These are phyloP conservation scores for Canna indica DNA, from an alignment of 176 grass and related monocot species.

Conservation along the genomic window DNA sequence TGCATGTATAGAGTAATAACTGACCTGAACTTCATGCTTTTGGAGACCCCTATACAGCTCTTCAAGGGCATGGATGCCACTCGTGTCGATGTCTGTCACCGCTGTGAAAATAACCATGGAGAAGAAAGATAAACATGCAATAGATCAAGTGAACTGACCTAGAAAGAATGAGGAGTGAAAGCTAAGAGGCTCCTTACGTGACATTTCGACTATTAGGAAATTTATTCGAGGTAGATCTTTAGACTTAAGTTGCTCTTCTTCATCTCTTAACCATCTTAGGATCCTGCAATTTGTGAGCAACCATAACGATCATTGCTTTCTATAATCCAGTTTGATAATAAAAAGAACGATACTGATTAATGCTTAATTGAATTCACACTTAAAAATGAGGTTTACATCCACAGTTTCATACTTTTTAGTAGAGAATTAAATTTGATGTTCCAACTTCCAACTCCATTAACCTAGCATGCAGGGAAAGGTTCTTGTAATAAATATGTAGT, in stretches of 20 bases:
- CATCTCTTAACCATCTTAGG: conserved; percentile 69
- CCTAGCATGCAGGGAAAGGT: too few species aligned
- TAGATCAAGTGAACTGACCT: background rate
- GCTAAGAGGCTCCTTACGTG: conserved; percentile 36
- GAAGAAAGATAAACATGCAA: background rate
- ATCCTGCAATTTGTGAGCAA: conserved; percentile 43
- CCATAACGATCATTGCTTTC: background rate
- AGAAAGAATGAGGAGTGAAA: background rate
- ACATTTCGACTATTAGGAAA: conserved; percentile 90
- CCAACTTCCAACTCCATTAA: too few species aligned
- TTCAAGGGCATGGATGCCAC: conserved; percentile 72
- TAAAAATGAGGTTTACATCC: too few species aligned
- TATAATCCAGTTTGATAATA: too few species aligned
- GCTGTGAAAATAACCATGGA: conserved; percentile 33
- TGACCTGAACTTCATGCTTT: conserved; percentile 66
- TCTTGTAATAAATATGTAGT: too few species aligned
- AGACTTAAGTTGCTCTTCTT: conserved; percentile 48
- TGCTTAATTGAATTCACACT: too few species aligned
- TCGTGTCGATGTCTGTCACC: conserved; percentile 88
- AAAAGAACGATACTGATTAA: too few species aligned
- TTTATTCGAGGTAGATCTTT: conserved; percentile 36
- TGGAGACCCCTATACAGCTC: conserved; percentile 54
- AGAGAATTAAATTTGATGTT: too few species aligned
- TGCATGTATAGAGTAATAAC: background rate
- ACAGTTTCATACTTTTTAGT: too few species aligned